Conservation (phyloP, 805 yeast genomes). For the Yarrowia sp. region DNA sequence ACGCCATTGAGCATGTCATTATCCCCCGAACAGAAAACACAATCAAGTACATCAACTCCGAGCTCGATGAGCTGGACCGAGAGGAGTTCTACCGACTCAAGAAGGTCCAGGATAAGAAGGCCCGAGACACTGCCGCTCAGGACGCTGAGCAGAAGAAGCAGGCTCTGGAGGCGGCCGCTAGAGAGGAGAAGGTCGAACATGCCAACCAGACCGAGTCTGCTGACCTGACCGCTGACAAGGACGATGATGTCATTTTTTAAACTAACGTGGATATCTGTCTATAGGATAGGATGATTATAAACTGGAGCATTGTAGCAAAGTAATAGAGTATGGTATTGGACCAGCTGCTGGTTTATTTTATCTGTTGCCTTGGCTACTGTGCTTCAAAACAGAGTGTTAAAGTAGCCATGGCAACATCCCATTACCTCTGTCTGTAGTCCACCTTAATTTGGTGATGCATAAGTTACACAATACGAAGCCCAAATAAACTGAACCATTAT, state of each 20-base stretch:
- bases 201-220: not conserved
- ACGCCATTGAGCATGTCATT: constrained; percentile 96
- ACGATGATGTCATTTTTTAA: constrained; percentile 43
- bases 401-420: not conserved
- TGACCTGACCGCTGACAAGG: constrained; percentile 39
- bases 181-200: constrained; percentile 3
- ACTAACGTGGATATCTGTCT: constrained; percentile 22
- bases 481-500: not conserved
- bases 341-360: too few relatives aligned
- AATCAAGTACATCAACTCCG: constrained; percentile 85
- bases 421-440: not conserved
- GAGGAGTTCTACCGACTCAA: constrained; percentile 96
- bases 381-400: too few relatives aligned
- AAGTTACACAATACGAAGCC: not conserved
- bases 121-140: constrained; percentile 64
- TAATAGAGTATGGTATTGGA: too few relatives aligned
- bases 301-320: not conserved
- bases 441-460: not conserved
- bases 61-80: constrained; percentile 95
- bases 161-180: constrained; percentile 20
- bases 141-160: constrained; percentile 42
- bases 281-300: not conserved
- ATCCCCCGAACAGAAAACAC: constrained; percentile 98
- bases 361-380: too few relatives aligned
- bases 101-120: constrained; percentile 94